Base-by-base conservation (phyloP, 768 basidiomycete species). In the Agaricus sinodeliciosus region DNA sequence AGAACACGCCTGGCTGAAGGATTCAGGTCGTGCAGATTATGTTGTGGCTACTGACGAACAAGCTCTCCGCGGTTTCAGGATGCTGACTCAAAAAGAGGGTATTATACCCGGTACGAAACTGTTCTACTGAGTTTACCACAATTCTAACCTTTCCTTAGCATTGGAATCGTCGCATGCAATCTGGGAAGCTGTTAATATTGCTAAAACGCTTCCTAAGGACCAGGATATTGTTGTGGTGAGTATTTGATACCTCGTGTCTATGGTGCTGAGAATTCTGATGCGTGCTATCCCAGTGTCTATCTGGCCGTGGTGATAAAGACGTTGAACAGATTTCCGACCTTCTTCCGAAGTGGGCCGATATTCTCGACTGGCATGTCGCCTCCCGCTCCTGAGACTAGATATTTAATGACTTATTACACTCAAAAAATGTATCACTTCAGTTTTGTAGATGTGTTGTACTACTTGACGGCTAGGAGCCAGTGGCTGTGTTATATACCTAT, bases 1-100 rank as follows among this genome's bases (percentile, higher is more conserved):
- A 8, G 96, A 99, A 68, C 96, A 98, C 64, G 88, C 95, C 43
- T 96, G 90, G 87, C 73, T 99, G 65, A 97, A 97, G 69, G 94
- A 97, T 63, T 87, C 86, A 3, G 89, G 89, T 15, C 77, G 96
- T 55, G 96, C 93, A 0, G 92, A 96, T 64, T 99, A 98, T 65
- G 82, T 90, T 16, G 85, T 79, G 12, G 95, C 94, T 8, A 96
- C 90, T 4, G 96, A 99, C 63, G 93, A 96, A 67, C 78, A 99
- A 60, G 93, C 93, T 4, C 74, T 98, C 26, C 79, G 92, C 37
- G 96, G 92, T 1, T 98, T 99, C 80, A 75, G 93, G 54, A 75
- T 93, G 70, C 78, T 86, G 61, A 97, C 93, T 0, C 93, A 98
- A 66, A 71, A 84, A 16, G 95, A 99, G 70, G 96, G 96, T 15